Conservation (phyloP, 2,329 filamentous ascomycete species). For the Penicillium sp. region DNA sequence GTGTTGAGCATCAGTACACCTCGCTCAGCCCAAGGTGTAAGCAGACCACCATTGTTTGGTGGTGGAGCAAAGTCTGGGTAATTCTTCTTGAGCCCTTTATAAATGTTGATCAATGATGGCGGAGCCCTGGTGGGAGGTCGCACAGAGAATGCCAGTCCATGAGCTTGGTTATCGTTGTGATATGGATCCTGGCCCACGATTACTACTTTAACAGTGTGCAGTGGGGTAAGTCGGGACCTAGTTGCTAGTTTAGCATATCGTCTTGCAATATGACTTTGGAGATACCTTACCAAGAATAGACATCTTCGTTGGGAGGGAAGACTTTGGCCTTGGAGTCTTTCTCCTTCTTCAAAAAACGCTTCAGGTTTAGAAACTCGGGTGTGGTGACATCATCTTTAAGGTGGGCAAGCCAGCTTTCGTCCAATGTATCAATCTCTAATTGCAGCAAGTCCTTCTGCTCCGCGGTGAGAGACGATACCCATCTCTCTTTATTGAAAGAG, state of each 20-base stretch:
- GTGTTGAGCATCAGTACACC: constrained; percentile 94
- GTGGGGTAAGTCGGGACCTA: constrained; percentile 91
- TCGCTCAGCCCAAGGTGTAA: constrained; percentile 91
- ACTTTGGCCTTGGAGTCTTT: constrained; percentile 71
- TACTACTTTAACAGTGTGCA: constrained; percentile 85
- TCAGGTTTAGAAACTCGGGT: constrained; percentile 81
- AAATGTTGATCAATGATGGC: constrained; percentile 91
- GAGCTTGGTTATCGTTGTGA: constrained; percentile 92
- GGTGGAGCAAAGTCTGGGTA: constrained; percentile 78
- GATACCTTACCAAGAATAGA: constrained; percentile 81
- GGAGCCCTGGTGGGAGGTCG: constrained; percentile 84
- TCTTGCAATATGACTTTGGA: not conserved
- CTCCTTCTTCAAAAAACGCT: constrained; percentile 82
- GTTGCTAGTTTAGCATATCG: constrained; percentile 17
- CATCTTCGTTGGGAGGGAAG: constrained; percentile 83
- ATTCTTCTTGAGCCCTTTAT: constrained; percentile 81
- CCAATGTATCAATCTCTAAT: constrained; percentile 87
- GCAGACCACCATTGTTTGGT: constrained; percentile 73
- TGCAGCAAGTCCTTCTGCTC: constrained; percentile 82
- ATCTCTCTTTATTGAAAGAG: constrained; percentile 86
- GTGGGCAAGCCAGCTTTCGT: constrained; percentile 86
- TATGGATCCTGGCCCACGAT: constrained; percentile 97
- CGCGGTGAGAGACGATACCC: constrained; percentile 73
- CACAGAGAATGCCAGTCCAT: constrained; percentile 94
- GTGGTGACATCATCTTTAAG: constrained; percentile 82